These are phyloP conservation scores for Sarocladium kiliense DNA, from an alignment of 2,329 filamentous ascomycete species.

Conservation along the genomic window DNA sequence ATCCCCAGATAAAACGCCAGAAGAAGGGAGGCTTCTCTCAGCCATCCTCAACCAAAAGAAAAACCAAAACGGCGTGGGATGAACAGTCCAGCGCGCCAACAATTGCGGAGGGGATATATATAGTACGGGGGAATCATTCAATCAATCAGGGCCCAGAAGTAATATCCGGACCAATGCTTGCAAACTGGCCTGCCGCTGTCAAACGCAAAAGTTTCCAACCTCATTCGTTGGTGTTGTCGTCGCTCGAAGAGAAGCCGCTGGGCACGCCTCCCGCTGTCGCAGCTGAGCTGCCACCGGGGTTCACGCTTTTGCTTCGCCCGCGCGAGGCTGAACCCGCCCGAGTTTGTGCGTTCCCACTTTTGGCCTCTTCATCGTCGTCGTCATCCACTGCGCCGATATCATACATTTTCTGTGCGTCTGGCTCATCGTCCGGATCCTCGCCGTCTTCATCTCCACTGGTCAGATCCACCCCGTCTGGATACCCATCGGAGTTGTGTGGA, in stretches of 20 bases:
- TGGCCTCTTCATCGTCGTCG: neutral
- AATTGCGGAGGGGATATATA: neutral
- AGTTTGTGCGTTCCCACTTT: slow-evolving; percentile 24
- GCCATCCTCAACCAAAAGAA: neutral
- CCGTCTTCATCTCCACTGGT: slow-evolving; percentile 37
- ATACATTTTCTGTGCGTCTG: slow-evolving; percentile 24
- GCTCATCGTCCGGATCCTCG: slow-evolving; percentile 31
- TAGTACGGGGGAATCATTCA: neutral
- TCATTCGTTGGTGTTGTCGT: slow-evolving; percentile 22
- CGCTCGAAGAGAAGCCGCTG: slow-evolving; percentile 33
- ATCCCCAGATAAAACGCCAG: neutral
- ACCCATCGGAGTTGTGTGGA: slow-evolving; percentile 34
- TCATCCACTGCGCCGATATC: slow-evolving; percentile 15
- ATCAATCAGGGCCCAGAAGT: neutral
- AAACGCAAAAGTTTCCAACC: neutral
- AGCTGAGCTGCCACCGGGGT: slow-evolving; percentile 28
- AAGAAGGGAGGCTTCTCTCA: too few species aligned
- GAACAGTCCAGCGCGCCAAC: too few species aligned
- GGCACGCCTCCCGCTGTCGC: slow-evolving; percentile 34
- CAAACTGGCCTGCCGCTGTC: neutral
- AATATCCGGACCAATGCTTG: neutral
- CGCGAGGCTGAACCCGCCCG: slow-evolving; percentile 23
- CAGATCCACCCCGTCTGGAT: slow-evolving; percentile 33
- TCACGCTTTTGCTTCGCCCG: slow-evolving; percentile 26
- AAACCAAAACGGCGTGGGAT: neutral